phyloP scores from a whole-genome alignment of 75 land plant species.

The Cryptomeria japonica region DNA sequence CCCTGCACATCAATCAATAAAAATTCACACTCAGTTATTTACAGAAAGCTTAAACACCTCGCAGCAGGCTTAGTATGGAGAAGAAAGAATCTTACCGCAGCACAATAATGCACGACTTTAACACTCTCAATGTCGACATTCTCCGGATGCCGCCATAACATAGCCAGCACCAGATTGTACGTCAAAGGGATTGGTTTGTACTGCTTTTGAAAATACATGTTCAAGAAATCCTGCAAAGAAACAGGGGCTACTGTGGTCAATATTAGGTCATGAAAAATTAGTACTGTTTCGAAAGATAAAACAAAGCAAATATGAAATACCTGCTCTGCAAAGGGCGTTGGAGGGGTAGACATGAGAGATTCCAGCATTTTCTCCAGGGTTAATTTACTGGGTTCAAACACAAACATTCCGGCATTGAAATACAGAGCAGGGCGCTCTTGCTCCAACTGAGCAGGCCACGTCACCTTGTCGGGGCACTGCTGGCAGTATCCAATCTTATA shows the following conservation, averaged over 20 bases:
- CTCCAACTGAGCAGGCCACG: no score
- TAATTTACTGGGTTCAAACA: no score
- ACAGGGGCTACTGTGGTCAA: conserved; percentile 23
- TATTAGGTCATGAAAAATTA: no score
- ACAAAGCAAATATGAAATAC: conserved; percentile 29
- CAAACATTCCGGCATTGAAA: no score
- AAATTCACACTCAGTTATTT: background rate
- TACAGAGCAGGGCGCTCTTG: no score
- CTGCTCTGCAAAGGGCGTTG: no score
- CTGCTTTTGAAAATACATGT: conserved; percentile 35
- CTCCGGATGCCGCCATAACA: conserved; percentile 37
- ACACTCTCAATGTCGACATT: conserved; percentile 31
- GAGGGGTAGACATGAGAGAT: no score
- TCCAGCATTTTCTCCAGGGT: no score
- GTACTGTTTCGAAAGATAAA: conserved; percentile 9
- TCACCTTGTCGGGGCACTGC: no score
- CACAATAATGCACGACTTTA: conserved; percentile 62
- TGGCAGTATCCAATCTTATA: no score
- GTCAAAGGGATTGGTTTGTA: conserved; percentile 27
- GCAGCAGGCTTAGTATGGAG: background rate
- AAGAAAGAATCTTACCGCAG: conserved; percentile 16
- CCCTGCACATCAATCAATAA: conserved; percentile 23
- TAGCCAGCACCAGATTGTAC: conserved; percentile 50
- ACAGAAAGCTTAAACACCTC: no score
- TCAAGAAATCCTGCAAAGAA: conserved; percentile 50